These are phyloP conservation scores for Hypoxylon crocopeplum DNA, from an alignment of 495 filamentous ascomycete genomes.

Conservation along the genomic window DNA sequence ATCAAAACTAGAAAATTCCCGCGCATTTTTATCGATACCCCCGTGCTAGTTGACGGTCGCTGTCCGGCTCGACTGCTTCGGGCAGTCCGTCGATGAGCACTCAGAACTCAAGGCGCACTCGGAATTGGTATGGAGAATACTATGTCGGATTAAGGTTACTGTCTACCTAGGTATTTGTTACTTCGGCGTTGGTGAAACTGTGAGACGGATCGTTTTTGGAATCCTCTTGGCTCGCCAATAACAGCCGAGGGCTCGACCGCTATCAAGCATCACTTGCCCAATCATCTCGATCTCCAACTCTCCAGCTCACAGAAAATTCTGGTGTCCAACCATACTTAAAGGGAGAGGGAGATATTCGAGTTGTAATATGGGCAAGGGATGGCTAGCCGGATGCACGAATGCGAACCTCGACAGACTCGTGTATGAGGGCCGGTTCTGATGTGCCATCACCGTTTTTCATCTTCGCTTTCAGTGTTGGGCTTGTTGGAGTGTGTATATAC, in stretches of 20 bases:
- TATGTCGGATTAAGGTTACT: slow-evolving; percentile 24
- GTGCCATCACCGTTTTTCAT: background rate
- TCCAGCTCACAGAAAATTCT: background rate
- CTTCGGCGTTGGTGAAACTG: slow-evolving; percentile 24
- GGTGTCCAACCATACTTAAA: background rate
- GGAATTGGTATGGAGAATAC: slow-evolving; percentile 29
- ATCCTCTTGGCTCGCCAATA: slow-evolving; percentile 8
- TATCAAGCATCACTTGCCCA: background rate
- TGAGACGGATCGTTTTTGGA: slow-evolving; percentile 16
- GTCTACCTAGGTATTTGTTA: slow-evolving; percentile 26
- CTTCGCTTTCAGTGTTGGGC: slow-evolving; percentile 6
- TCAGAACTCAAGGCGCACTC: slow-evolving; percentile 21
- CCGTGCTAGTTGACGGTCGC: slow-evolving; percentile 25
- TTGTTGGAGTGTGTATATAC: slow-evolving; percentile 29
- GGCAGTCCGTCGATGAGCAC: slow-evolving; percentile 16
- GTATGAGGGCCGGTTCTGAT: background rate
- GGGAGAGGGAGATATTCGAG: background rate
- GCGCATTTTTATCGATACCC: slow-evolving; percentile 33
- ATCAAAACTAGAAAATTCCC: slow-evolving; percentile 28
- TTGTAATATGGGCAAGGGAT: slow-evolving; percentile 8
- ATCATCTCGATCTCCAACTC: slow-evolving; percentile 12
- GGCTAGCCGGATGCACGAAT: slow-evolving; percentile 2
- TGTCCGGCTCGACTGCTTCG: slow-evolving; percentile 6
- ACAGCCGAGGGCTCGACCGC: slow-evolving; percentile 3
- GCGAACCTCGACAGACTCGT: background rate